A percentile compares a stretch with the other conserved stretches of the same genome.
Conservation (phyloP, 192 early-diverging fungal genomes). For the Nowakowskiella sp. region DNA sequence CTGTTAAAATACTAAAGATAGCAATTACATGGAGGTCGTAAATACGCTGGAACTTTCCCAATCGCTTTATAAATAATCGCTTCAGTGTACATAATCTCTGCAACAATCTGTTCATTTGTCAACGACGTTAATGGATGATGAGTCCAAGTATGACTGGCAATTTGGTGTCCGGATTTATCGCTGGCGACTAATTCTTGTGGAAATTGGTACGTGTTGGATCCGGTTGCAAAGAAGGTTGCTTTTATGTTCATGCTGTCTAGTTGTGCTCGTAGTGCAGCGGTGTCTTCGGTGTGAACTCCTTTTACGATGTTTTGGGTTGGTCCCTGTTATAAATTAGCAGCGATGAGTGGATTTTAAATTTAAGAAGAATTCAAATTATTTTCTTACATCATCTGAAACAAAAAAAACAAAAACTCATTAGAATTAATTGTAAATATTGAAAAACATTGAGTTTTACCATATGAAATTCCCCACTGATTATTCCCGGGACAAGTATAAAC, state of each 20-base stretch:
- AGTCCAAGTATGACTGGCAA: conserved; percentile 45
- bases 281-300: too few species aligned
- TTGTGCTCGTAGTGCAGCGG: neutral
- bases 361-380: too few species aligned
- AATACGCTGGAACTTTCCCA: conserved; percentile 37
- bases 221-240: conserved; percentile 23
- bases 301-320: too few species aligned
- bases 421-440: too few species aligned
- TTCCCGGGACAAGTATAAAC: neutral
- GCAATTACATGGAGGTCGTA: conserved; percentile 62
- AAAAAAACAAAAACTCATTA: too few species aligned
- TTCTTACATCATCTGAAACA: too few species aligned
- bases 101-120: conserved; percentile 48
- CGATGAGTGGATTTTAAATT: conserved; percentile 6
- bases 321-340: too few species aligned
- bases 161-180: conserved; percentile 32
- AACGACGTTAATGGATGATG: conserved; percentile 46
- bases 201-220: conserved; percentile 14
- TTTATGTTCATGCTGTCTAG: conserved; percentile 5
- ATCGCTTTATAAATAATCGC: conserved; percentile 30
- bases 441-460: too few species aligned
- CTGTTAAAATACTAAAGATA: too few species aligned
- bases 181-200: conserved; percentile 32
- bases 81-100: conserved; percentile 61
- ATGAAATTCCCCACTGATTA: neutral